Evolutionary conservation across 495 filamentous ascomycete genomes (phyloP), one percentile per base, ranked within the genome.

Genomic region (Neurospora tetraspora): DNA sequence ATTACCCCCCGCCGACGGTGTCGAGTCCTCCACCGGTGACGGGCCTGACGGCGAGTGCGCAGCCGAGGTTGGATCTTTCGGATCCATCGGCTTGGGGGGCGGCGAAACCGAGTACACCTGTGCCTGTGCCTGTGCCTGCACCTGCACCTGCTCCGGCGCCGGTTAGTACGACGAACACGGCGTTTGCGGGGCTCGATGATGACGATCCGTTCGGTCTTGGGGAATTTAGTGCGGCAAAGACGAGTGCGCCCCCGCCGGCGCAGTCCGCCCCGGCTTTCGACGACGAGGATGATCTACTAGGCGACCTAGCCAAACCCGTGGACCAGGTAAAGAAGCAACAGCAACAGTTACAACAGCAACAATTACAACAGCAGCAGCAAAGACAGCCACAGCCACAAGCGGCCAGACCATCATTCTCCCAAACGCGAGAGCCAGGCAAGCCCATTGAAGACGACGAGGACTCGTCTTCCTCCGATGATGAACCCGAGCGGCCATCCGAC

Each of bases 131-230:
- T 12, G 45, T 2, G 3, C 45, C 45, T 31, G 53, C 27, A 8
- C 53, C 23, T 61, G 53, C 27, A 0, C 53, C 53, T 34, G 53
- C 4, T 45, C 74, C 5, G 71, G 74, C 18, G 73, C 73, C 42
- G 74, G 77, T 18, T 77, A 72, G 14, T 59, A 79, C 69, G 76
- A 36, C 14, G 82, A 81, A 65, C 27, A 34, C 53, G 53, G 53
- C 53, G 5, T 65, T 65, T 34, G 53, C 53, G 12, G 53, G 53
- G 7, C 53, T 65, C 27, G 83, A 86, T 43, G 86, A 88, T 70
- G 91, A 97, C 73, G 95, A 97, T 77, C 93, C 94, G 10, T 98
- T 99, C 76, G 96, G 94, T n/a, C 85, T 98, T 43, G 88, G 83
- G 65, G 84, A 91, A 71, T 76, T 95, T 76, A 88, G 87, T 65